Evolutionary conservation across 805 yeast species (phyloP).

Genomic region (Saccharomycopsis oosterbeekiorum): DNA sequence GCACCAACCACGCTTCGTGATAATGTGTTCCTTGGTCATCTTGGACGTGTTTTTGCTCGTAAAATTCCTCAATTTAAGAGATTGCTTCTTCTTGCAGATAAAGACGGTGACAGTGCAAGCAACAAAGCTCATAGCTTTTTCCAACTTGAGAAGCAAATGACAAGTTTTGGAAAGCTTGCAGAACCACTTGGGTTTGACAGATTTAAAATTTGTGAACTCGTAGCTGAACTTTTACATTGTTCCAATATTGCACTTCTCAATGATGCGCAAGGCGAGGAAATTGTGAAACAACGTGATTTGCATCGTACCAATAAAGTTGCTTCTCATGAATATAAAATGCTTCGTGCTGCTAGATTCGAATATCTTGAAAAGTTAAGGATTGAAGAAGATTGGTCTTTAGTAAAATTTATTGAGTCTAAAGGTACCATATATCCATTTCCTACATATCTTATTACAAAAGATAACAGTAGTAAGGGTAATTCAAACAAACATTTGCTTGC

Average conservation of each 20-base stretch:
- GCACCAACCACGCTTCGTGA: slow-evolving; percentile 92
- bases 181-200: slow-evolving; percentile 85
- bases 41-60: slow-evolving; percentile 69
- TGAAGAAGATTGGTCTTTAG: slow-evolving; percentile 12
- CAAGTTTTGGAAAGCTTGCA: slow-evolving; percentile 41
- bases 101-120: neutral
- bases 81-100: slow-evolving; percentile 26
- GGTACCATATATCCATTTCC: neutral
- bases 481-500: neutral
- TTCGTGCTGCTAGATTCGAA: slow-evolving; percentile 13
- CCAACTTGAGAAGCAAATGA: slow-evolving; percentile 27
- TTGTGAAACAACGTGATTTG: slow-evolving; percentile 59
- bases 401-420: neutral
- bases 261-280: slow-evolving; percentile 58
- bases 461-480: neutral
- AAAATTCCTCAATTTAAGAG: slow-evolving; percentile 53
- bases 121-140: neutral
- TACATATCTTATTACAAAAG: neutral
- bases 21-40: slow-evolving; percentile 82
- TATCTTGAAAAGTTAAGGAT: slow-evolving; percentile 10
- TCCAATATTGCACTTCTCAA: slow-evolving; percentile 93
- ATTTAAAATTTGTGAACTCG: slow-evolving; percentile 81
- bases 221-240: slow-evolving; percentile 92
- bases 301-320: slow-evolving; percentile 44
- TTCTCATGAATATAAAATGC: slow-evolving; percentile 24